phyloP scores from a whole-genome alignment of 345 rosid species.

The Ailanthus altissimus region DNA sequence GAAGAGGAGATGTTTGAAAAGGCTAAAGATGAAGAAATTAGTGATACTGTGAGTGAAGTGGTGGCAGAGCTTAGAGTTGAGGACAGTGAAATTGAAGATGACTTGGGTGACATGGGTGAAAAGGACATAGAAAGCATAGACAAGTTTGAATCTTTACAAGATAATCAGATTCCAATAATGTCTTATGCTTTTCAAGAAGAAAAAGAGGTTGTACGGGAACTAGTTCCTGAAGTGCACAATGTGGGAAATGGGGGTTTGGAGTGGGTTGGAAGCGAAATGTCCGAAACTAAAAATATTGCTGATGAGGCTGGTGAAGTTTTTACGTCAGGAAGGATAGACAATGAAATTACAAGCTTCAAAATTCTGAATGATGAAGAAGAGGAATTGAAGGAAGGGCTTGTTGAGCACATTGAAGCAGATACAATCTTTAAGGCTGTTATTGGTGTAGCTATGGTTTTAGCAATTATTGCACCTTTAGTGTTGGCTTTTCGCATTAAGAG shows the following conservation, averaged over 20 bases:
- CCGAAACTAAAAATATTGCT: background rate
- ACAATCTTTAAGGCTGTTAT: slow-evolving; percentile 5
- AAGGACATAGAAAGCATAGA: slow-evolving; percentile 10
- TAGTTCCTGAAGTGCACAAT: slow-evolving; percentile 8
- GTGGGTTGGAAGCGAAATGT: slow-evolving; percentile 5
- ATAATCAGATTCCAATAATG: background rate
- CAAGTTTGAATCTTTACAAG: slow-evolving; percentile 18
- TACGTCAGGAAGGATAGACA: background rate
- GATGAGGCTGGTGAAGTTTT: background rate
- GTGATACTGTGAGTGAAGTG: background rate
- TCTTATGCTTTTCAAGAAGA: slow-evolving; percentile 9
- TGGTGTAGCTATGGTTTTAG: slow-evolving; percentile 16
- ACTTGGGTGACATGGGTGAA: slow-evolving; percentile 9
- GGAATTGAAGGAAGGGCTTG: slow-evolving; percentile 5
- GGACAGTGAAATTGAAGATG: background rate
- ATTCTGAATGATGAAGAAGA: slow-evolving; percentile 14
- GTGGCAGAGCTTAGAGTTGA: background rate
- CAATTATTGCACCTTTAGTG: slow-evolving; percentile 23
- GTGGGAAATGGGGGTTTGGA: background rate
- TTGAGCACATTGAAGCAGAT: slow-evolving; percentile 19
- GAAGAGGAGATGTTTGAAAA: slow-evolving; percentile 18
- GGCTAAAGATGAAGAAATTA: slow-evolving; percentile 1
- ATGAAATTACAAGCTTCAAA: background rate
- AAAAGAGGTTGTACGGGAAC: slow-evolving; percentile 14
- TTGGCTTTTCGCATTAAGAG: slow-evolving; percentile 19